These are phyloP conservation scores for Phlyctochytrium bullatum DNA, from an alignment of 192 early-diverging fungal species.

Conservation along the genomic window DNA sequence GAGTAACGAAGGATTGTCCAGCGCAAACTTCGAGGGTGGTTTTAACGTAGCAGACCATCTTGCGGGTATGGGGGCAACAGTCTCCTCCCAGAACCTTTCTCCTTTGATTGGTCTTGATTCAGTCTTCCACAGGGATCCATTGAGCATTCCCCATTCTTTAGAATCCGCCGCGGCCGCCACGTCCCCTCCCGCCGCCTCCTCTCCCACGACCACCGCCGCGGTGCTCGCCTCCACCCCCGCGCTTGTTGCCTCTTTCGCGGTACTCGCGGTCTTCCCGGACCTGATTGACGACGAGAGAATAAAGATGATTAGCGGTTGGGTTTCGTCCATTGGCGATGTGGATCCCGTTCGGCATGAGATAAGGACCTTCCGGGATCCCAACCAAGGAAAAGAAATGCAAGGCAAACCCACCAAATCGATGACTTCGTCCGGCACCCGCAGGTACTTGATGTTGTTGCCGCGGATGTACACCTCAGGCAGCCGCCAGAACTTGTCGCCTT, in stretches of 20 bases:
- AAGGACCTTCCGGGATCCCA: not conserved
- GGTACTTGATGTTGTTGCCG: constrained; percentile 76
- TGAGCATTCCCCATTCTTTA: no score
- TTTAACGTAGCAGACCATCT: no score
- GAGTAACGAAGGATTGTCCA: no score
- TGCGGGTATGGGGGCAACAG: no score
- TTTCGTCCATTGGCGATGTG: no score
- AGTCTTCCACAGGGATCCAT: no score
- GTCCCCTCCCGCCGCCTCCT: constrained; percentile 25
- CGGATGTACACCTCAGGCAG: constrained; percentile 91
- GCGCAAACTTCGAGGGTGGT: no score
- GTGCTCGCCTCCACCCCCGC: constrained; percentile 12
- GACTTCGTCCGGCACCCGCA: constrained; percentile 80
- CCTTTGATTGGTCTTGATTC: no score
- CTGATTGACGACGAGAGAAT: not conserved
- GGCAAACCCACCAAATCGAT: constrained; percentile 92
- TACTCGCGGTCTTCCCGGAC: constrained; percentile 23
- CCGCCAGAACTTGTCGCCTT: constrained; percentile 91
- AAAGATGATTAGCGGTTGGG: not conserved
- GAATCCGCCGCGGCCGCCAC: constrained; percentile 14
- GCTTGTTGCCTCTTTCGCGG: constrained; percentile 15
- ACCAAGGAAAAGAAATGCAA: constrained; percentile 4
- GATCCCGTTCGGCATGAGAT: no score
- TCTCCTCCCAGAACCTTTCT: no score
- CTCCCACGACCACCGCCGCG: constrained; percentile 17